Base-by-base conservation (phyloP, 2,329 filamentous ascomycete genomes). In the Clonostachys rhizophaga region DNA sequence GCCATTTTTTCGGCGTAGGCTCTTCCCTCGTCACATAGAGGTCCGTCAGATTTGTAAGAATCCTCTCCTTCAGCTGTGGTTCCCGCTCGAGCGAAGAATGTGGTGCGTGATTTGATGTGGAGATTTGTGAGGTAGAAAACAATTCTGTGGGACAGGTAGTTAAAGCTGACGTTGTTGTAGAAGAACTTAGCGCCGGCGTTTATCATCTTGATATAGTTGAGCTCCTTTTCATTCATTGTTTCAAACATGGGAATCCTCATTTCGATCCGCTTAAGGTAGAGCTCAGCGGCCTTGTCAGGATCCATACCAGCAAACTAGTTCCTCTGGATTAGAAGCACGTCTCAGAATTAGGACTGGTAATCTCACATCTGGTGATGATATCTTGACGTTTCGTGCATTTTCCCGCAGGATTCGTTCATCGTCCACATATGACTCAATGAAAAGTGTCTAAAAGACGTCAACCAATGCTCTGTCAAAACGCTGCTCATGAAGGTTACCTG, bases 131-230 rank as follows among this genome's bases (percentile, higher is more conserved):
- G 82, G 66, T 97, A 99, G 69, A 99, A 99, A 47, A 99, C 92
- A 55, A 99, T 99, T 50, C 94, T 84, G 64, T 99, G 91, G 1
- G 91, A 95, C 34, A 99, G 79, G 62, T 99, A 99, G 57, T 91
- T 92, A 66, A 99, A 97, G 61, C 87, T 91, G 63, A 94, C 89
- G 55, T 97, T 96, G 71, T 99, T 99, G 68, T 97, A 92, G 57
- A 92, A 87, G 61, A 99, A 87, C 55, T 90, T 84, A 61, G 92
- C 84, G 41, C 94, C 94, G 8, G 94, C 94, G 57, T 99, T 99
- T 64, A 97, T 95, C 92, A 99, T 96, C 73, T 96, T 96, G 71
- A 99, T 92, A 70, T 92, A 99, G 64, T 97, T 96, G 52, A 99
- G 78, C 55, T 97, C 91, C 33, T 79, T 78, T 65, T 99, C 94